Base-by-base conservation (phyloP, 192 early-diverging fungal genomes). In the Backusella morwellensis region DNA sequence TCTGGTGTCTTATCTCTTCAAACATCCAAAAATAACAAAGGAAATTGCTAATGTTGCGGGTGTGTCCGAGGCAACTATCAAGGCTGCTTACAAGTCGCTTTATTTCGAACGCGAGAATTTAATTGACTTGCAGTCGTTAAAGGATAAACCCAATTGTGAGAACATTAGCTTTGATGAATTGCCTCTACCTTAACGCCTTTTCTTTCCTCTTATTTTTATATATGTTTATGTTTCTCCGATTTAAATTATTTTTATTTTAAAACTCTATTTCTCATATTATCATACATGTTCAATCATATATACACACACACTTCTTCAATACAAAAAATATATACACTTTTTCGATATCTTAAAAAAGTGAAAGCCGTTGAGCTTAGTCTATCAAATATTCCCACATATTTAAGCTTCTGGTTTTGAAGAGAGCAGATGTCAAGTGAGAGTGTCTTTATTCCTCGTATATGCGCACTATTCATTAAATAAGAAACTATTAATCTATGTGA, bases 11-110 rank as follows among this genome's bases (percentile, higher is more conserved):
- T 90, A 90, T 66, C 77, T 99, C 36, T 92, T 91, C 41, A 85
- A 86, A 15, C 85, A 91, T 66, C 88, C 89, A 2, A 88, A 94
- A 35, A 82, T 88, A 8, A 93, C 95, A 5, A 86, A 84, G 36
- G 93, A 96, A 14, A 94, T 99, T 74, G 93, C 95, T 21, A 81
- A 91, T 36, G 91, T 96, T 0, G 93, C 94, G 23, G 95, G 96
- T 72, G 96, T 97, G 54, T 97, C 96, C 32, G 98, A 99, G 80
- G 92, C 93, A n/a, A 99, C 98, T 0, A 92, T 99, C 72, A 95
- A 95, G 81, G 95, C 90, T 86, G 90, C 94, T 0, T 95, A 95
- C 78, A 91, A 90, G 73, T 79, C 88, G 52, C 78, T 95, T 29
- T 93, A 88, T 80, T 83, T 73, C 4, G 90, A 91, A 66, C 86